These are phyloP conservation scores for Ceratocystis harringtonii DNA, from an alignment of 2,329 filamentous ascomycete species.

Conservation along the genomic window DNA sequence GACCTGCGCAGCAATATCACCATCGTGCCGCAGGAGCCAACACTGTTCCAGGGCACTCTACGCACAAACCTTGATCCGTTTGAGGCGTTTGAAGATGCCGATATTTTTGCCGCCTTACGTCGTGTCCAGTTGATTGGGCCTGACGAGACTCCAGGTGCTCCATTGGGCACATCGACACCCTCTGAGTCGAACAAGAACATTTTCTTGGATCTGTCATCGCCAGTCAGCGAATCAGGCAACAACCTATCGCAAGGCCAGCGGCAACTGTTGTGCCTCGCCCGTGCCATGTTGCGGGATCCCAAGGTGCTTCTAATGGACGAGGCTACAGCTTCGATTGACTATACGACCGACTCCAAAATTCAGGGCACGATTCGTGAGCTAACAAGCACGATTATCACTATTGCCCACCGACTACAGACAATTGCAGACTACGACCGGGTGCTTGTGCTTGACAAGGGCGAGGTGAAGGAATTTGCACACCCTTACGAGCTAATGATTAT, in stretches of 20 bases:
- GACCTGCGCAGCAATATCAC: slow-evolving; percentile 89
- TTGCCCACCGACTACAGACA: slow-evolving; percentile 87
- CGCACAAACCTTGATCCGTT: slow-evolving; percentile 91
- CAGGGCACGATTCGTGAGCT: slow-evolving; percentile 93
- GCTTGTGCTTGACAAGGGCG: slow-evolving; percentile 77
- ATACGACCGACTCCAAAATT: slow-evolving; percentile 87
- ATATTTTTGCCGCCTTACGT: slow-evolving; percentile 74
- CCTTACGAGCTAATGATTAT: slow-evolving; percentile 67
- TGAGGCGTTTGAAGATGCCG: slow-evolving; percentile 69
- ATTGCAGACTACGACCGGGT: slow-evolving; percentile 99
- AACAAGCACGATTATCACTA: slow-evolving; percentile 86
- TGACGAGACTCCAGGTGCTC: slow-evolving; percentile 29
- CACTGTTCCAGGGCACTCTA: slow-evolving; percentile 83
- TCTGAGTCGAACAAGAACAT: slow-evolving; percentile 74
- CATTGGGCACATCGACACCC: slow-evolving; percentile 22
- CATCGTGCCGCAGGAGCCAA: slow-evolving; percentile 94
- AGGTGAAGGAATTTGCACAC: slow-evolving; percentile 79
- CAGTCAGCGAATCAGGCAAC: slow-evolving; percentile 76
- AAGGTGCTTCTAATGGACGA: slow-evolving; percentile 98
- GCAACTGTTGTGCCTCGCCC: slow-evolving; percentile 83
- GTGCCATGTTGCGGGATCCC: slow-evolving; percentile 79
- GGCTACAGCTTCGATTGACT: slow-evolving; percentile 93
- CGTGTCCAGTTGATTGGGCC: slow-evolving; percentile 73
- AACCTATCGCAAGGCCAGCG: slow-evolving; percentile 94
- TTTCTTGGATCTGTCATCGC: slow-evolving; percentile 72